A percentile compares a stretch with the other conserved stretches of the same genome.
Conservation (phyloP, 2,329 filamentous ascomycete genomes). For the Diaporthe humulicola region DNA sequence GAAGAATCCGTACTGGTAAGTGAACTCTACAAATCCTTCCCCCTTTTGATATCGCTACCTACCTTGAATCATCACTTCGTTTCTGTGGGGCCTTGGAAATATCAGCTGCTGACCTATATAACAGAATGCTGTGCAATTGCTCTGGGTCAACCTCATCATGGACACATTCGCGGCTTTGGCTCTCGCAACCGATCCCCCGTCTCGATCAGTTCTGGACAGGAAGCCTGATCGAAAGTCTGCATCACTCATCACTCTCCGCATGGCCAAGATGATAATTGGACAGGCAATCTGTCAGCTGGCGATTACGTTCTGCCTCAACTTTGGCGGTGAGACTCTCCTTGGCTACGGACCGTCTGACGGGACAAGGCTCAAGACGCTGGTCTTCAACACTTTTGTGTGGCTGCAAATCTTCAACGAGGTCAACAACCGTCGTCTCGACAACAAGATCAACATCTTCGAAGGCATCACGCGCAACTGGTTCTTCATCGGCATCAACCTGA, state of each 20-base stretch:
- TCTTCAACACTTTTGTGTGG: slow-evolving; percentile 89
- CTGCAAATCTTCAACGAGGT: slow-evolving; percentile 90
- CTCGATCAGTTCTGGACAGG: slow-evolving; percentile 57
- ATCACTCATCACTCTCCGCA: slow-evolving; percentile 78
- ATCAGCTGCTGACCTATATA: background rate
- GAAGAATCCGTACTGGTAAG: slow-evolving; percentile 73
- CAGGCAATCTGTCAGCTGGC: slow-evolving; percentile 83
- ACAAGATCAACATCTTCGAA: slow-evolving; percentile 90
- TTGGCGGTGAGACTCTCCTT: slow-evolving; percentile 73
- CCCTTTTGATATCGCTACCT: background rate
- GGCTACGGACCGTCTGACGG: slow-evolving; percentile 61
- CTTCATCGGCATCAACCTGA: slow-evolving; percentile 82
- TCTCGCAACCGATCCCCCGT: slow-evolving; percentile 57
- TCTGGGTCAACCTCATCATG: slow-evolving; percentile 91
- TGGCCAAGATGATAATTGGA: slow-evolving; percentile 93
- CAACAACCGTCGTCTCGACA: slow-evolving; percentile 89
- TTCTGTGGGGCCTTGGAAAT: background rate
- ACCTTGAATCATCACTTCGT: too few relatives aligned
- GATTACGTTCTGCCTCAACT: slow-evolving; percentile 77
- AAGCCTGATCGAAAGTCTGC: slow-evolving; percentile 82
- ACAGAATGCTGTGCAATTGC: slow-evolving; percentile 78
- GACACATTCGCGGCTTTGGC: slow-evolving; percentile 86
- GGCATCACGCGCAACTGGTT: slow-evolving; percentile 83
- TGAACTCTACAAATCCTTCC: background rate
- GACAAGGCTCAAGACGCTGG: slow-evolving; percentile 72